Conservation (phyloP, 106 monocot species). For the Acorus calamus region DNA sequence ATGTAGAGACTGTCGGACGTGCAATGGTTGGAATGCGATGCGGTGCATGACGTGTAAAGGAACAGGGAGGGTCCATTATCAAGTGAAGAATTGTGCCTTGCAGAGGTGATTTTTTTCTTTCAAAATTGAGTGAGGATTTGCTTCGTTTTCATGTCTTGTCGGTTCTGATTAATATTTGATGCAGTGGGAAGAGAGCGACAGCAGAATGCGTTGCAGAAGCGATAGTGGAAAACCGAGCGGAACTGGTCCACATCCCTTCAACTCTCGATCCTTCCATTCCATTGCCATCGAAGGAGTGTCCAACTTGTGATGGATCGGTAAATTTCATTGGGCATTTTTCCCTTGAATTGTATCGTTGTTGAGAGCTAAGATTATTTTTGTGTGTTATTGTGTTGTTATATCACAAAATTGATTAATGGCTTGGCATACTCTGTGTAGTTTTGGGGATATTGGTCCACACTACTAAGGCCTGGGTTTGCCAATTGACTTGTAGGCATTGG, state of each 20-base stretch:
- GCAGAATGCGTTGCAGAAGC: constrained; percentile 62
- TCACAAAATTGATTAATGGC: too few species aligned
- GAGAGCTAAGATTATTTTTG: too few species aligned
- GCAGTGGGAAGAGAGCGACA: constrained; percentile 63
- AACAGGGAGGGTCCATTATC: constrained; percentile 65
- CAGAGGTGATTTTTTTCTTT: constrained; percentile 28
- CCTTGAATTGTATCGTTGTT: too few species aligned
- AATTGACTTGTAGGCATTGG: too few species aligned
- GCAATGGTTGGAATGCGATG: constrained; percentile 81
- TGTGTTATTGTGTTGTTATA: too few species aligned
- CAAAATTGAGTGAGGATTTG: not conserved
- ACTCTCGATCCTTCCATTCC: constrained; percentile 45
- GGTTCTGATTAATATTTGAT: constrained; percentile 8
- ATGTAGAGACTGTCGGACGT: constrained; percentile 52
- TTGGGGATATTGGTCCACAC: too few species aligned
- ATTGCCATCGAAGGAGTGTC: constrained; percentile 68
- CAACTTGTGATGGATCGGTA: constrained; percentile 64
- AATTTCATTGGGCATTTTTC: constrained; percentile 4
- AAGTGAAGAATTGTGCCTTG: constrained; percentile 45
- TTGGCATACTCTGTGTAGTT: too few species aligned
- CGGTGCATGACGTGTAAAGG: constrained; percentile 81
- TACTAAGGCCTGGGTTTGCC: too few species aligned
- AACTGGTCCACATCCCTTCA: constrained; percentile 72
- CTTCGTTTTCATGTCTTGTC: not conserved
- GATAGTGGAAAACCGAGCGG: constrained; percentile 53